Evolutionary conservation across 148 eudicot genomes (phyloP), one percentile per base, ranked within the genome.

Genomic region (Persicaria maculosa): DNA sequence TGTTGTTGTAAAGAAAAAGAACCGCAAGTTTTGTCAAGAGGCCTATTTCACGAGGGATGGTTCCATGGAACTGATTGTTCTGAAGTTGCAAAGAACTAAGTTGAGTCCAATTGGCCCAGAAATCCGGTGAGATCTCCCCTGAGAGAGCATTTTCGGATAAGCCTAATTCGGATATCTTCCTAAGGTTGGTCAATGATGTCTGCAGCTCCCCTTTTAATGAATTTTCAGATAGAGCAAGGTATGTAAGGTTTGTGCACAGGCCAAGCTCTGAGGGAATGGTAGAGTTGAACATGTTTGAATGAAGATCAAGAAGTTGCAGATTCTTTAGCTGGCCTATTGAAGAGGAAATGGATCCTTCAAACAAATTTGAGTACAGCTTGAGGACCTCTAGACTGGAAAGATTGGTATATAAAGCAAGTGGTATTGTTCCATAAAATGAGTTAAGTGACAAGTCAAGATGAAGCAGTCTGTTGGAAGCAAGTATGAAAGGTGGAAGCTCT

Each of bases 201-300:
- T 81, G 86, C 76, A 83, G 62, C 5, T 54, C 71, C 44, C 86
- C 86, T 11, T 44, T 72, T 67, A 85, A 61, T 1, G 36, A 6
- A 61, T 19, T 36, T 22, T 20, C 16, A 20, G 61, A 79, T 81
- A 6, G 36, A 31, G 1, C 0, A 31, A 81, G 71, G 59, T 14
- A 76, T 31, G 58, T 76, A 22, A 79, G 84, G 48, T 79, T 79
- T 8, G 75, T 79, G 68, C 84, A 81, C 47, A 31, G 67, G 9
- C 84, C 84, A 47, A 81, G 68, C 70, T 81, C 87, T 44, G 75
- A 61, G 45, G 80, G 79, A 67, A 84, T 81, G 6, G 80, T 79
- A 6, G 82, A 79, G 54, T 79, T 81, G 73, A 84, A 47, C 2
- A 5, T 2, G 48, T 81, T 84, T 25, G 17, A 0, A 61, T 43